Percentiles rank a stretch among this genome's conserved stretches.
Evolutionary conservation across 176 grass and related monocot genomes (phyloP).

Genomic region (Carex littledalei): DNA sequence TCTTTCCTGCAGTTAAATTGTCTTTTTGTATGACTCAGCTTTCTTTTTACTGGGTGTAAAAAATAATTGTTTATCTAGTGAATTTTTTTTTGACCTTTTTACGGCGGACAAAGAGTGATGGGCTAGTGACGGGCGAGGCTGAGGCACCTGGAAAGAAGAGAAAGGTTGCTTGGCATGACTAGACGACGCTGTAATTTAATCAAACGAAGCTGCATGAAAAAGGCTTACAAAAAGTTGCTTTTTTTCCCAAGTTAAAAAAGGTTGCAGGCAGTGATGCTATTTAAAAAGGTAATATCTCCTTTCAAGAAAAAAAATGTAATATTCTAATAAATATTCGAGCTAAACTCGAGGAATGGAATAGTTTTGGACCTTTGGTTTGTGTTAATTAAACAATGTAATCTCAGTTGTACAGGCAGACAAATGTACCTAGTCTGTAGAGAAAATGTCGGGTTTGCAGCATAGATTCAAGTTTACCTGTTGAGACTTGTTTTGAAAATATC

Average conservation of each 20-base stretch:
- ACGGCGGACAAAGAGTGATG: constrained; percentile 3
- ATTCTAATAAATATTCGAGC: not conserved
- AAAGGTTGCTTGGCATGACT: constrained; percentile 38
- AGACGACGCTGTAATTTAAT: constrained; percentile 17
- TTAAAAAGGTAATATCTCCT: not conserved
- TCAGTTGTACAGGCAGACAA: not conserved
- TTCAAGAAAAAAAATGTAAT: not conserved
- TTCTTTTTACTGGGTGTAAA: not conserved
- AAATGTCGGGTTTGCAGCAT: not conserved
- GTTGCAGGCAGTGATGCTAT: not conserved
- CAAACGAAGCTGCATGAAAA: not conserved
- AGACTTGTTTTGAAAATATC: not conserved
- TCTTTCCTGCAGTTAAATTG: not conserved
- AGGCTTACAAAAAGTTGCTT: not conserved
- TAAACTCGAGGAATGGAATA: not conserved
- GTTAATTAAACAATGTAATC: constrained; percentile 1
- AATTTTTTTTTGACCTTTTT: constrained; percentile 7
- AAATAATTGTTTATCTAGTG: not conserved
- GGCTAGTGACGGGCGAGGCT: not conserved
- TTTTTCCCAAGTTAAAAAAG: not conserved
- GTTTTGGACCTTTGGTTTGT: not conserved
- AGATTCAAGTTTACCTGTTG: not conserved
- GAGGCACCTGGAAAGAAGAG: constrained; percentile 35
- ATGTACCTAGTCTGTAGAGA: constrained; percentile 2
- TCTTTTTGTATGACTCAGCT: not conserved